phyloP scores from a whole-genome alignment of 177 flowering plant genomes.

The Telopea speciosissima region DNA sequence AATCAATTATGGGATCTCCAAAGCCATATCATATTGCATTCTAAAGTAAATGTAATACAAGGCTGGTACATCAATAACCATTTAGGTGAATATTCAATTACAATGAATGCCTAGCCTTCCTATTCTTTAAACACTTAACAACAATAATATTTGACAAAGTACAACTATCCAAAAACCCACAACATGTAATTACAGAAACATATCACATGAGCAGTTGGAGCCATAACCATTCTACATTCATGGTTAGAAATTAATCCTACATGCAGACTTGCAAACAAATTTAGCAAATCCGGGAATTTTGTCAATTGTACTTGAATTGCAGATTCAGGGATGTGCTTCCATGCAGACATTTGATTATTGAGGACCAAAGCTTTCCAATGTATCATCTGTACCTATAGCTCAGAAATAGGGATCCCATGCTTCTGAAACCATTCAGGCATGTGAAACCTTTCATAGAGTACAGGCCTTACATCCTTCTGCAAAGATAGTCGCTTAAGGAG shows the following conservation, averaged over 20 bases:
- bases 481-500: conserved; percentile 72
- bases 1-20: too few species aligned
- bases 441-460: conserved; percentile 71
- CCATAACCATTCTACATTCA: neutral
- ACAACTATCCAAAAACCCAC: neutral
- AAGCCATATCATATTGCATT: too few species aligned
- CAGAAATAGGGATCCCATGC: conserved; percentile 71
- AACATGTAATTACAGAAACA: neutral
- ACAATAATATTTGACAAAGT: neutral
- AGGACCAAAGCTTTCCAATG: neutral
- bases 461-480: conserved; percentile 78
- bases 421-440: conserved; percentile 98
- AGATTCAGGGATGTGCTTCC: neutral
- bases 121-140: neutral
- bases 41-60: too few species aligned
- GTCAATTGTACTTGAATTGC: neutral
- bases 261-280: neutral
- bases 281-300: neutral
- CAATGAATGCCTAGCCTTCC: too few species aligned
- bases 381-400: conserved; percentile 3
- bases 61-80: too few species aligned
- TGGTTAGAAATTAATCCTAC: neutral
- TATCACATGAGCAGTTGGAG: conserved; percentile 3
- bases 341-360: neutral
- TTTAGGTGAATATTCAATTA: too few species aligned